A percentile compares a stretch with the other conserved stretches of the same genome.
phyloP scores from a whole-genome alignment of 345 rosid species.

The Camelina sativa region DNA sequence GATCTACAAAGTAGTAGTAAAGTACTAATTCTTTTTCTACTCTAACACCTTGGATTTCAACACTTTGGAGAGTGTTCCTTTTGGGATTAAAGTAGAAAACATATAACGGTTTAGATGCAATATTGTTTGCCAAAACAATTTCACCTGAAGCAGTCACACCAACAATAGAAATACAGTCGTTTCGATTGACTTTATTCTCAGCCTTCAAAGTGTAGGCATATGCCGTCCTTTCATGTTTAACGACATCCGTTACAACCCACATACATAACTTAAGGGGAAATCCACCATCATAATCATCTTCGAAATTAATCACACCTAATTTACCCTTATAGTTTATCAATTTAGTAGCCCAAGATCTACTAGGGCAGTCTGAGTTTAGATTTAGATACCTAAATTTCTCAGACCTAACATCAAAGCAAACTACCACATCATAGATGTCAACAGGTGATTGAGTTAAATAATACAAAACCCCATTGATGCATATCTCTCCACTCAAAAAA shows the following conservation, averaged over 20 bases:
- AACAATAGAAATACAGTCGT: too few species aligned
- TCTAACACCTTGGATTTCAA: too few species aligned
- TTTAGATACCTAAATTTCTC: not conserved
- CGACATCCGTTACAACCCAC: not conserved
- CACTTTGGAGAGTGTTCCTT: too few species aligned
- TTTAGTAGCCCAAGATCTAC: too few species aligned
- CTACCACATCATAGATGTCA: not conserved
- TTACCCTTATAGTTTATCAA: slow-evolving; percentile 8
- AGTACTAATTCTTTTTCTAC: too few species aligned
- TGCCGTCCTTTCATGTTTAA: not conserved
- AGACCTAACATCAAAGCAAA: not conserved
- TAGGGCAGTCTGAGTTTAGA: too few species aligned
- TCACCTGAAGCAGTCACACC: too few species aligned
- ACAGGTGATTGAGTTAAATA: not conserved
- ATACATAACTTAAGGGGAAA: not conserved
- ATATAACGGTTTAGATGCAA: too few species aligned
- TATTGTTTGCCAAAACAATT: too few species aligned
- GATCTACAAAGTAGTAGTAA: too few species aligned
- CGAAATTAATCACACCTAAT: not conserved
- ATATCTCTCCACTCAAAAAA: not conserved
- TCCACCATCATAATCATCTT: not conserved
- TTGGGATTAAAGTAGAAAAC: too few species aligned
- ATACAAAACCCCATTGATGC: not conserved
- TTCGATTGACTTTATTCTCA: too few species aligned
- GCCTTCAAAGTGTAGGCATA: not conserved